These are phyloP conservation scores for Mycotypha africana DNA, from an alignment of 371 early-diverging fungal genomes.

Conservation along the genomic window DNA sequence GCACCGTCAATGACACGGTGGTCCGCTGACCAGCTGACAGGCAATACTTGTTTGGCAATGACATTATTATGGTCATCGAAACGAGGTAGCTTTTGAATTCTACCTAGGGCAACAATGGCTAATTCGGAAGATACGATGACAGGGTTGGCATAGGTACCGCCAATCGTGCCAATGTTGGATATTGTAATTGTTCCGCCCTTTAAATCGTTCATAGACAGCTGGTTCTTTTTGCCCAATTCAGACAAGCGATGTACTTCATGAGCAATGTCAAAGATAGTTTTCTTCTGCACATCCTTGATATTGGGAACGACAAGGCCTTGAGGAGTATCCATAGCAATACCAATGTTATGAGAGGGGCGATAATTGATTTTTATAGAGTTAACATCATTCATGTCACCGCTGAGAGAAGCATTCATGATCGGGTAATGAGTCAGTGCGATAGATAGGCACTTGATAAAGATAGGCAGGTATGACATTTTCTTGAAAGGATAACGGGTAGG, in stretches of 20 bases:
- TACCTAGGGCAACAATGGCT: slow-evolving; percentile 92
- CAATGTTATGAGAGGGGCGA: slow-evolving; percentile 84
- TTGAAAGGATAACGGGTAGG: slow-evolving; percentile 45
- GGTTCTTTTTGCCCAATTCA: slow-evolving; percentile 61
- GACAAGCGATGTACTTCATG: slow-evolving; percentile 77
- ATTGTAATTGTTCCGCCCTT: slow-evolving; percentile 87
- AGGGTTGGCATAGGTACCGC: slow-evolving; percentile 89
- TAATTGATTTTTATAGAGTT: slow-evolving; percentile 59
- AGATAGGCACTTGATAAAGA: slow-evolving; percentile 91
- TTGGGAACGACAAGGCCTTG: slow-evolving; percentile 92
- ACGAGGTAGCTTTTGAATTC: slow-evolving; percentile 78
- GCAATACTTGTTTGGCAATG: slow-evolving; percentile 69
- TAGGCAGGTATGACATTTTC: slow-evolving; percentile 92
- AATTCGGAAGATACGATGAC: slow-evolving; percentile 84
- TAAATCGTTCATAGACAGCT: slow-evolving; percentile 67
- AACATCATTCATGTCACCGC: slow-evolving; percentile 38
- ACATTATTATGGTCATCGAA: slow-evolving; percentile 62
- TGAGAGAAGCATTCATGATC: slow-evolving; percentile 79
- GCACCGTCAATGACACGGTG: slow-evolving; percentile 98
- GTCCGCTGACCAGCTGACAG: slow-evolving; percentile 92
- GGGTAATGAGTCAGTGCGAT: slow-evolving; percentile 81
- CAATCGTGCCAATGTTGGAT: slow-evolving; percentile 93
- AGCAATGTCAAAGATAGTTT: slow-evolving; percentile 91
- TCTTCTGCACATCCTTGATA: slow-evolving; percentile 84
- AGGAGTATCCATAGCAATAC: slow-evolving; percentile 96